A percentile compares a stretch with the other conserved stretches of the same genome.
These are phyloP conservation scores for Musa itinerans DNA, from an alignment of 176 grass and related monocot genomes.

Conservation along the genomic window DNA sequence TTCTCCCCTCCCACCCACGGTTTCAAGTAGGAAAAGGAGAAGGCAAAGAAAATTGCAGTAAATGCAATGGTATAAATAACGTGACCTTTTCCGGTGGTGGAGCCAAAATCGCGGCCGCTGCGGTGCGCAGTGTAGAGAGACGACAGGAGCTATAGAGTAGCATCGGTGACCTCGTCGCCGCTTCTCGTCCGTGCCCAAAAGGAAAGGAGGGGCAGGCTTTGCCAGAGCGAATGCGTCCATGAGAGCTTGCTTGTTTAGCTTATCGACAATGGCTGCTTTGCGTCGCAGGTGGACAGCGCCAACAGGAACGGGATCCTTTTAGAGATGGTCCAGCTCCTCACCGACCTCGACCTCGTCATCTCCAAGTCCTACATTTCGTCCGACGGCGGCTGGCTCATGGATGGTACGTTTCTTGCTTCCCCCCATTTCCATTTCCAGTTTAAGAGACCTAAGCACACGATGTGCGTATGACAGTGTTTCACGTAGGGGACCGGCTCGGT, in stretches of 20 bases:
- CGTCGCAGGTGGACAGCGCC: constrained; percentile 50
- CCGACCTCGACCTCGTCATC: constrained; percentile 77
- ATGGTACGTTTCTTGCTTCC: constrained; percentile 22
- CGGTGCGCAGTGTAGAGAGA: not conserved
- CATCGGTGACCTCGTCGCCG: no score
- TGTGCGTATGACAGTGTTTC: constrained; percentile 41
- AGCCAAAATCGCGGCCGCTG: not conserved
- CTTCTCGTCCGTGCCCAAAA: no score
- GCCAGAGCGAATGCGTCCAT: no score
- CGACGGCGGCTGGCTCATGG: constrained; percentile 81
- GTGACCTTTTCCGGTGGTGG: not conserved
- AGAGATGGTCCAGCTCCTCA: constrained; percentile 76
- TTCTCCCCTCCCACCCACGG: no score
- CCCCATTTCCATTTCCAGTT: no score
- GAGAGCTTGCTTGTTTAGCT: not conserved
- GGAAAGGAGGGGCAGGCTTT: no score
- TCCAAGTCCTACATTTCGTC: constrained; percentile 84
- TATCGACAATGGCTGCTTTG: not conserved
- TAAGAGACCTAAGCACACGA: not conserved
- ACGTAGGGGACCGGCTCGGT: constrained; percentile 59
- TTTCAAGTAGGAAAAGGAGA: no score
- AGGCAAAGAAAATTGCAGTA: no score
- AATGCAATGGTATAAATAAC: no score
- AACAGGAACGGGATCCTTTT: constrained; percentile 68
- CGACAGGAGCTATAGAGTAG: no score